Percentiles rank a stretch among this genome's conserved stretches.
phyloP scores from a whole-genome alignment of 2,329 filamentous ascomycete genomes.

The Aureobasidium sp. region DNA sequence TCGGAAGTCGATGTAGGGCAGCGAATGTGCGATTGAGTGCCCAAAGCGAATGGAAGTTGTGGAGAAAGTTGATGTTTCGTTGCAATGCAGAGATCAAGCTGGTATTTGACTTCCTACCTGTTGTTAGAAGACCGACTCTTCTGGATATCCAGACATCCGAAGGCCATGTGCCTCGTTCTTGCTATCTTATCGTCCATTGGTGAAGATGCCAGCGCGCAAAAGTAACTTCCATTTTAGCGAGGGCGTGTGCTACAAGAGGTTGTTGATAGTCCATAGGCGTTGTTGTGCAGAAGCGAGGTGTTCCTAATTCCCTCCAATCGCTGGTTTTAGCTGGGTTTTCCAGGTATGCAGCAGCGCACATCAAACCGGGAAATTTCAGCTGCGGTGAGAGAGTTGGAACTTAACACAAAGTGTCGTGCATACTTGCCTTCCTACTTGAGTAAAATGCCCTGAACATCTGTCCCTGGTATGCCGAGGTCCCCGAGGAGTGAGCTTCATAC shows the following conservation, averaged over 20 bases:
- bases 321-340: background rate
- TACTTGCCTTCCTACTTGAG: conserved; percentile 3
- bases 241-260: background rate
- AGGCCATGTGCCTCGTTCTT: background rate
- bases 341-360: background rate
- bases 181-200: conserved; percentile 1
- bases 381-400: background rate
- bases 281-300: background rate
- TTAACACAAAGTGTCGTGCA: conserved; percentile 7
- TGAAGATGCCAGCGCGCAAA: background rate
- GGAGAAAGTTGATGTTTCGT: background rate
- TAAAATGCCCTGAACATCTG: conserved; percentile 1
- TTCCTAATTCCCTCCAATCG: conserved; percentile 1
- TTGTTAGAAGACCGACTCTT: background rate
- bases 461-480: background rate
- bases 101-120: background rate
- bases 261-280: background rate
- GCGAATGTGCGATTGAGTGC: background rate
- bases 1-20: background rate
- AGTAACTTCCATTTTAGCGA: conserved; percentile 1
- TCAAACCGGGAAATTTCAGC: background rate
- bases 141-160: background rate
- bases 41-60: background rate
- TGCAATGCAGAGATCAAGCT: background rate
- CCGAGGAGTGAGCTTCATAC: background rate